These are phyloP conservation scores for Exobasidium cylindrosporum DNA, from an alignment of 1,284 basidiomycete species.

Conservation along the genomic window DNA sequence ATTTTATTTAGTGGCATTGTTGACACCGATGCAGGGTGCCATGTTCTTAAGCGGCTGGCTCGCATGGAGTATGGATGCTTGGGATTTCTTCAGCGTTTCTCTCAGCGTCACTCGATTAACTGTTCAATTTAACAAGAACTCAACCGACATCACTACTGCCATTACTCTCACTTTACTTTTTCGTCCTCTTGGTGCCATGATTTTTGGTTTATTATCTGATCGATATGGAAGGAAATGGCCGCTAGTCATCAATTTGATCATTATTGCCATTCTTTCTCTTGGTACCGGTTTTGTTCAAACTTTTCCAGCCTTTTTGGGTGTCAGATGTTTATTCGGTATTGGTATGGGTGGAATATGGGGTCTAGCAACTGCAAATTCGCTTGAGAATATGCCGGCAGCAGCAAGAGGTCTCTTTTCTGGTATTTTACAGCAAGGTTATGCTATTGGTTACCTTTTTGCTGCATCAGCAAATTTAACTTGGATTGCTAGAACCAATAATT, in stretches of 20 bases:
- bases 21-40: slow-evolving; percentile 32
- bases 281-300: slow-evolving; percentile 62
- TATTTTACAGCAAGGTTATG: slow-evolving; percentile 78
- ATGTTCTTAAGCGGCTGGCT: slow-evolving; percentile 48
- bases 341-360: slow-evolving; percentile 64
- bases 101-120: slow-evolving; percentile 34
- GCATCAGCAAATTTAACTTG: slow-evolving; percentile 71
- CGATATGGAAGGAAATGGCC: slow-evolving; percentile 92
- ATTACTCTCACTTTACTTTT: slow-evolving; percentile 92
- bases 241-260: slow-evolving; percentile 66
- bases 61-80: slow-evolving; percentile 48
- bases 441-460: slow-evolving; percentile 60
- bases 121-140: slow-evolving; percentile 20
- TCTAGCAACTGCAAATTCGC: slow-evolving; percentile 61
- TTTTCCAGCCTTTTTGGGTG: slow-evolving; percentile 59
- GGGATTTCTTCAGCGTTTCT: slow-evolving; percentile 51
- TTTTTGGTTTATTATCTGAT: slow-evolving; percentile 63
- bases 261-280: slow-evolving; percentile 66
- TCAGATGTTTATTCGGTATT: slow-evolving; percentile 58
- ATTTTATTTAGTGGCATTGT: slow-evolving; percentile 36
- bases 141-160: slow-evolving; percentile 57
- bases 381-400: slow-evolving; percentile 85
- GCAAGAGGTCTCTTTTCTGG: slow-evolving; percentile 82
- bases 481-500: slow-evolving; percentile 56
- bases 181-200: slow-evolving; percentile 77